Evolutionary conservation across 2,329 filamentous ascomycete genomes (phyloP).

Genomic region (Alternaria sp.): DNA sequence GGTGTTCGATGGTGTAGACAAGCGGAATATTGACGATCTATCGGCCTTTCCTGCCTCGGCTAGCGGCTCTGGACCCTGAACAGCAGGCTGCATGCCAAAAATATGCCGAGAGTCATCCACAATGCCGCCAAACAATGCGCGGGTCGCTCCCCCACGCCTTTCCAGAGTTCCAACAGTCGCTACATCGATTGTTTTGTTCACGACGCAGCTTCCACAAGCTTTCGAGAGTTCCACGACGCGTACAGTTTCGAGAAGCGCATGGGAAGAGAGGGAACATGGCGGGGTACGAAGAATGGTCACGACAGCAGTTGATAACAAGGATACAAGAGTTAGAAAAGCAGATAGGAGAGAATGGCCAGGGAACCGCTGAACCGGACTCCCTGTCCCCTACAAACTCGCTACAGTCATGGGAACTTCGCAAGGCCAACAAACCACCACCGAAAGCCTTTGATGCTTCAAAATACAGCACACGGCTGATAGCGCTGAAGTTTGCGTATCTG

Average conservation of each 20-base stretch:
- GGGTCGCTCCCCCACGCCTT: conserved; percentile 38
- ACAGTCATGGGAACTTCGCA: conserved; percentile 32
- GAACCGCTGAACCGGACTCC: conserved; percentile 4
- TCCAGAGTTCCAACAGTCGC: conserved; percentile 37
- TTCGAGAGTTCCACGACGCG: conserved; percentile 42
- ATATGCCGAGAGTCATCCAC: conserved; percentile 27
- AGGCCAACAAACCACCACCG: conserved; percentile 48
- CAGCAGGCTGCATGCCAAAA: conserved; percentile 41
- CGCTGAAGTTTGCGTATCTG: conserved; percentile 92
- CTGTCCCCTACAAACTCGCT: conserved; percentile 7
- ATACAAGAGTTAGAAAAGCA: conserved; percentile 46
- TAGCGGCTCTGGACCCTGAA: conserved; percentile 34
- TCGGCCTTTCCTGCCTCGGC: conserved; percentile 14
- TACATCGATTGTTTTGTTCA: conserved; percentile 42
- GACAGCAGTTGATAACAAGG: conserved; percentile 46
- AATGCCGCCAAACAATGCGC: conserved; percentile 38
- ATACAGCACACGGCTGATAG: conserved; percentile 84
- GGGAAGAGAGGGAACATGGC: conserved; percentile 32
- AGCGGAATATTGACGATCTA: background rate
- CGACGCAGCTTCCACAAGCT: conserved; percentile 46
- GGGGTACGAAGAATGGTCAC: conserved; percentile 46
- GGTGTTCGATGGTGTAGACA: too few species aligned
- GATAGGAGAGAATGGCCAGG: conserved; percentile 7
- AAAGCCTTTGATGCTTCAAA: conserved; percentile 76
- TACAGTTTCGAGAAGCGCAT: conserved; percentile 25